Base-by-base conservation (phyloP, 2,329 filamentous ascomycete genomes). In the Myriosclerotinia scirpicola region DNA sequence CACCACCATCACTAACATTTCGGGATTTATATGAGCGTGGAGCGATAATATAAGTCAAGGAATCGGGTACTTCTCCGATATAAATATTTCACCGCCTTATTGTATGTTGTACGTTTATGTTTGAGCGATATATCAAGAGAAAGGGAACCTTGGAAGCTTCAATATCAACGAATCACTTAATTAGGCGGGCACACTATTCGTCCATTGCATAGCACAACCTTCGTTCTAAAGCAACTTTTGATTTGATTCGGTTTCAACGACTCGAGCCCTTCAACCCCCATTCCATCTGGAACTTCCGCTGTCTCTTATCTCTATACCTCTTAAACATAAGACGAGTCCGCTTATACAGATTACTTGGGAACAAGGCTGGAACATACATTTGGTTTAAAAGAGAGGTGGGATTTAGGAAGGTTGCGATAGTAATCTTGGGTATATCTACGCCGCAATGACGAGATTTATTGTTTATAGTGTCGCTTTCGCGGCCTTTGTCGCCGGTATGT, bases 401-500 rank as follows among this genome's bases (percentile, higher is more conserved):
- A 53, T 55, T 48, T 34, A 66, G 56, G 34, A 52, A 54, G 48
- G n/a, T 26, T 61, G n/a, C 34, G 44, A 50, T 50, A 61, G 58
- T 50, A 44, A 38, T 48, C 42, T 54, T 54, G 50, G 30, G 26
- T 30, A 40, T 4, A 17, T 44, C 11, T 20, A 55, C 40, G 48
- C 42, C 66, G 73, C 36, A 5, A 82, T 82, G 80, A 81, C 80
- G 67, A 77, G 80, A 73, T 73, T 74, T 63, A 75, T 78, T 68
- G 76, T 82, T 61, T 82, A 82, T 70, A 75, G 70, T 66, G 72
- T 76, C 66, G 77, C 77, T 65, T 74, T 82, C 36, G 76, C 78
- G 68, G 77, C 79, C 67, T 81, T 81, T 67, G 69, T 80, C 22
- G 78, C 77, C 55, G 80, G 80, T 81, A 79, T 74, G 77, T 77